Base-by-base conservation (phyloP, 1,139 yeast genomes). In the Kluyveromyces marxianus region DNA sequence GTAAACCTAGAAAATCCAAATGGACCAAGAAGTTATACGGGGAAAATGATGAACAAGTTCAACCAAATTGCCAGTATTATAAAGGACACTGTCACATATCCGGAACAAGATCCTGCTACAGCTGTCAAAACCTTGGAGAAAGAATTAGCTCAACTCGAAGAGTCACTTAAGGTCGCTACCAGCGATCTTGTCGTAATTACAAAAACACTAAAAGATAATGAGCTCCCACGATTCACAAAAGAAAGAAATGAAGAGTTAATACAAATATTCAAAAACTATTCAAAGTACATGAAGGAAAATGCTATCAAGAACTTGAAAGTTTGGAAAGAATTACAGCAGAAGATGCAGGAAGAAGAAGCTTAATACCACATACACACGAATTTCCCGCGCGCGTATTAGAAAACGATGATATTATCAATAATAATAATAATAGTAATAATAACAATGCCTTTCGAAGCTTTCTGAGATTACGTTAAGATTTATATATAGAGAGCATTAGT, bases 281-380 rank as follows among this genome's bases (percentile, higher is more conserved):
- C 66, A 4, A 59, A 50, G 40, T 60, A 58, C n/a, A 52, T 68
- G 59, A 55, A 51, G 38, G 54, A 53, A 6, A 64, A 60, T 45
- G 62, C 69, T 1, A 57, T 57, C 40, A 63, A 61, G 39, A 68
- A 67, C 48, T 47, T 67, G 28, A 57, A 58, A 33, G 53, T 64
- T 10, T 69, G 72, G 72, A 63, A 63, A 48, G 64, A 62, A 10
- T 57, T 68, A 4, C 66, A 64, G 43, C 46, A 42, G 8, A 58
- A 30, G 8, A 38, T 35, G 10, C 26, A 31, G 24, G 35, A 36
- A 27, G 24, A 41, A 14, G 21, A 14, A 14, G 21, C 21, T 14
- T 14, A 14, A 14, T 14, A 14, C 21, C 21, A 14, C 21, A 14
- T 14, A 14, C 21, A 14, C 21, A 14, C 21, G 21, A 14, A 14